phyloP scores from a whole-genome alignment of 495 filamentous ascomycete genomes.

The Jackrogersella multiformis region DNA sequence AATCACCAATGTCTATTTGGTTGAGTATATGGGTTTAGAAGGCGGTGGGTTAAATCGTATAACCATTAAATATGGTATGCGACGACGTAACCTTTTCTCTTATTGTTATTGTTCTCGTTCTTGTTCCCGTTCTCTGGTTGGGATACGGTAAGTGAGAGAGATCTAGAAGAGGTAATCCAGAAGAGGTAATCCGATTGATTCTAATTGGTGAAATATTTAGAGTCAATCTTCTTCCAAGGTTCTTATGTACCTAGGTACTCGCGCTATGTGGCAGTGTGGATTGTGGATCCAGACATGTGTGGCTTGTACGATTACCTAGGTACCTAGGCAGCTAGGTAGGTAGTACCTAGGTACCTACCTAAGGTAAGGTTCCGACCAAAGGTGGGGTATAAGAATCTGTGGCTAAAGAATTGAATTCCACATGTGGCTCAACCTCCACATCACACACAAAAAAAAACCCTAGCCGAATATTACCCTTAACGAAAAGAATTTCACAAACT shows the following conservation, averaged over 20 bases:
- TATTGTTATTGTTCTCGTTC: background rate
- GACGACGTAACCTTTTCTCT: background rate
- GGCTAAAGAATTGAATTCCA: background rate
- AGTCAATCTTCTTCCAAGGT: too few species aligned
- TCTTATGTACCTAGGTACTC: too few species aligned
- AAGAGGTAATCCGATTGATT: slow-evolving; percentile 4
- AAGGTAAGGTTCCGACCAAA: too few species aligned
- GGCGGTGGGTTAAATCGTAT: background rate
- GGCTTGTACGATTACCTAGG: too few species aligned
- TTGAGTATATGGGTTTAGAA: background rate
- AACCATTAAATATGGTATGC: background rate
- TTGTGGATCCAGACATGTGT: background rate
- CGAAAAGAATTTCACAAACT: slow-evolving; percentile 42
- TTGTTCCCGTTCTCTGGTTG: background rate
- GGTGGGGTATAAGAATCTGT: too few species aligned
- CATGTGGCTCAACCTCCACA: slow-evolving; percentile 17
- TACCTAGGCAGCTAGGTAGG: too few species aligned
- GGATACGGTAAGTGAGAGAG: background rate
- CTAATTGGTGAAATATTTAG: background rate
- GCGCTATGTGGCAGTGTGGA: background rate
- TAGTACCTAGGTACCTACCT: too few species aligned
- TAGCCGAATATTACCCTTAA: slow-evolving; percentile 43
- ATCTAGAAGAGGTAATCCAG: background rate
- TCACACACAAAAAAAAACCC: slow-evolving; percentile 30
- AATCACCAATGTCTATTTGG: background rate